A percentile compares a stretch with the other conserved stretches of the same genome.
phyloP scores from a whole-genome alignment of 306 rosid species.

The Cucurbita pepo region DNA sequence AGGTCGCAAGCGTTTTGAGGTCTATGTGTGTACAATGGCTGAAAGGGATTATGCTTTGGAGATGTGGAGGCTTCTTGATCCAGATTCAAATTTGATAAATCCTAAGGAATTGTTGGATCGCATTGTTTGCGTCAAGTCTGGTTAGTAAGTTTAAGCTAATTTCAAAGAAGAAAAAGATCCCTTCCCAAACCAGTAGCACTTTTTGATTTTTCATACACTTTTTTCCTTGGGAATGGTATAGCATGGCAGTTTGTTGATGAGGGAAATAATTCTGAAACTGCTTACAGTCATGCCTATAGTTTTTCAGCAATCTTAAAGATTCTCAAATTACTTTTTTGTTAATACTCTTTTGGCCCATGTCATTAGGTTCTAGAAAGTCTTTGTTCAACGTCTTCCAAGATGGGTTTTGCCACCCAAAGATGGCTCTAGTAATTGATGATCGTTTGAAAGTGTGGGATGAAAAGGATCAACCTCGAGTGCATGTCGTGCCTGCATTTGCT shows the following conservation, averaged over 20 bases:
- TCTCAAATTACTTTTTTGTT: constrained; percentile 3
- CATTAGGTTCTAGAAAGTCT: constrained; percentile 76
- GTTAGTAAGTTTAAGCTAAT: constrained; percentile 28
- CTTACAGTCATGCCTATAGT: not conserved
- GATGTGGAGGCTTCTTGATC: constrained; percentile 99
- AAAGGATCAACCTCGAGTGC: constrained; percentile 93
- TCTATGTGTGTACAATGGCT: constrained; percentile 98
- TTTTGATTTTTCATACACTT: not conserved
- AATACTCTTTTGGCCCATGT: constrained; percentile 2
- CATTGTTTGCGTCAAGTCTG: constrained; percentile 93
- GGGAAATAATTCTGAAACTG: not conserved
- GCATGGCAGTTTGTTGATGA: not conserved
- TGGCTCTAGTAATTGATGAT: constrained; percentile 93
- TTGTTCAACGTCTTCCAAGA: constrained; percentile 87
- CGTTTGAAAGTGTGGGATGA: constrained; percentile 99
- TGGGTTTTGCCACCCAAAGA: constrained; percentile 85
- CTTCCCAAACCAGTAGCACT: not conserved
- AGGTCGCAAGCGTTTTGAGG: constrained; percentile 99
- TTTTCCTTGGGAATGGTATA: not conserved
- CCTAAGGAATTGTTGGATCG: constrained; percentile 74
- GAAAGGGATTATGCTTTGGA: constrained; percentile 99
- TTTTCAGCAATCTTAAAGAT: not conserved
- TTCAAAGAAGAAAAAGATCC: not conserved
- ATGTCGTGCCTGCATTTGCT: constrained; percentile 98
- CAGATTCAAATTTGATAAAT: constrained; percentile 85